phyloP scores from a whole-genome alignment of 805 yeast genomes.

The Sugiyamaella mastotermitis region DNA sequence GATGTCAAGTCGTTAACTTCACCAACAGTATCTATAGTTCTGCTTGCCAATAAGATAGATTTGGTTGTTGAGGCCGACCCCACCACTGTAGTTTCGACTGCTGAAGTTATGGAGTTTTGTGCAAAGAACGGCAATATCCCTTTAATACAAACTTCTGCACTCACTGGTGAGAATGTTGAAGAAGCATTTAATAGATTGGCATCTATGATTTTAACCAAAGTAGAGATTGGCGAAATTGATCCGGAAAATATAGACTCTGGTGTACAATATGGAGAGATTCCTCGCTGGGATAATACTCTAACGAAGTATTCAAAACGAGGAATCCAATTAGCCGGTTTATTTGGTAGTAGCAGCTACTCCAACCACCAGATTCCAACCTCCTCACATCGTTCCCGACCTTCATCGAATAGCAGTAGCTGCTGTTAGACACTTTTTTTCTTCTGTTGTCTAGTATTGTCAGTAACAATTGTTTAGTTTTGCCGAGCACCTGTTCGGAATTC shows the following conservation, averaged over 20 bases:
- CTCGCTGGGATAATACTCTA: slow-evolving; percentile 30
- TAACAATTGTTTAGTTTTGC: too few relatives aligned
- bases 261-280: slow-evolving; percentile 46
- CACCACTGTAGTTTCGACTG: slow-evolving; percentile 26
- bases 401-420: too few relatives aligned
- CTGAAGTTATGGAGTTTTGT: slow-evolving; percentile 33
- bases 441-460: too few relatives aligned
- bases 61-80: slow-evolving; percentile 40
- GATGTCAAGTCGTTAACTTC: slow-evolving; percentile 89
- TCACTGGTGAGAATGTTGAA: slow-evolving; percentile 37
- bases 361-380: too few relatives aligned
- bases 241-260: slow-evolving; percentile 43
- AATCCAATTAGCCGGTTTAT: slow-evolving; percentile 3
- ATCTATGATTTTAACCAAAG: slow-evolving; percentile 38
- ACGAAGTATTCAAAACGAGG: slow-evolving; percentile 3
- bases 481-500: too few relatives aligned
- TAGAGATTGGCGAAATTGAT: slow-evolving; percentile 43
- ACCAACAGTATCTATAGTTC: slow-evolving; percentile 82
- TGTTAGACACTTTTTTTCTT: too few relatives aligned
- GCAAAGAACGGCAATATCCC: slow-evolving; percentile 32
- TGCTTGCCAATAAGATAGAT: slow-evolving; percentile 90
- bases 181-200: slow-evolving; percentile 37
- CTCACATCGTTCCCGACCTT: too few relatives aligned
- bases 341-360: too few relatives aligned
- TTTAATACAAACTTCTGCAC: slow-evolving; percentile 37